These are phyloP conservation scores for Saturnispora sekii DNA, from an alignment of 805 yeast species.

Conservation along the genomic window DNA sequence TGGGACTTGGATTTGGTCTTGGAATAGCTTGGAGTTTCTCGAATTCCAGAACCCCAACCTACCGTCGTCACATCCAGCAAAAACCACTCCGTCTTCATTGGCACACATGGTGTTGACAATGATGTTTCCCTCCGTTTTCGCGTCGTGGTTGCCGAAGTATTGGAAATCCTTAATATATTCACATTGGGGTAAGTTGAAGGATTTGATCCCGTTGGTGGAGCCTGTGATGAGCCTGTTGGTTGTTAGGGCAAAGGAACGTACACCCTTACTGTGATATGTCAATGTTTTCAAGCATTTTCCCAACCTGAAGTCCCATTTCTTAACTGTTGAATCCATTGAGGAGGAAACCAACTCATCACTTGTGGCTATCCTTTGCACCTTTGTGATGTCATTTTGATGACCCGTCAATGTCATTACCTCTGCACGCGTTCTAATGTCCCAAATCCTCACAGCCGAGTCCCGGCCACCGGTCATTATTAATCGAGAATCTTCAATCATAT, in stretches of 20 bases:
- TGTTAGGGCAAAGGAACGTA: slow-evolving; percentile 62
- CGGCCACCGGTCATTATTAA: slow-evolving; percentile 80
- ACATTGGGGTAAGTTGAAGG: slow-evolving; percentile 80
- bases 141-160: slow-evolving; percentile 29
- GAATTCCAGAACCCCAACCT: slow-evolving; percentile 70
- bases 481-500: slow-evolving; percentile 80
- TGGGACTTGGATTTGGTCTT: slow-evolving; percentile 40
- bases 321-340: slow-evolving; percentile 75
- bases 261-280: slow-evolving; percentile 78
- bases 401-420: slow-evolving; percentile 75
- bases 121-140: slow-evolving; percentile 23
- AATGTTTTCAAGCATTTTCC: slow-evolving; percentile 62
- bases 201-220: slow-evolving; percentile 70
- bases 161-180: slow-evolving; percentile 46
- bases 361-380: slow-evolving; percentile 53
- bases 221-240: slow-evolving; percentile 66
- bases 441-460: slow-evolving; percentile 75
- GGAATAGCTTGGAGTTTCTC: slow-evolving; percentile 55
- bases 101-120: slow-evolving; percentile 58
- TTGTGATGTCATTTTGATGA: slow-evolving; percentile 66
- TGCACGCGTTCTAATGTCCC: slow-evolving; percentile 83
- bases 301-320: slow-evolving; percentile 85
- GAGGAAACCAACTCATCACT: slow-evolving; percentile 84
- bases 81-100: slow-evolving; percentile 48
- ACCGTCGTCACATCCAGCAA: slow-evolving; percentile 83